Evolutionary conservation across 1,139 yeast species (phyloP).

Genomic region (Pichia sp.): DNA sequence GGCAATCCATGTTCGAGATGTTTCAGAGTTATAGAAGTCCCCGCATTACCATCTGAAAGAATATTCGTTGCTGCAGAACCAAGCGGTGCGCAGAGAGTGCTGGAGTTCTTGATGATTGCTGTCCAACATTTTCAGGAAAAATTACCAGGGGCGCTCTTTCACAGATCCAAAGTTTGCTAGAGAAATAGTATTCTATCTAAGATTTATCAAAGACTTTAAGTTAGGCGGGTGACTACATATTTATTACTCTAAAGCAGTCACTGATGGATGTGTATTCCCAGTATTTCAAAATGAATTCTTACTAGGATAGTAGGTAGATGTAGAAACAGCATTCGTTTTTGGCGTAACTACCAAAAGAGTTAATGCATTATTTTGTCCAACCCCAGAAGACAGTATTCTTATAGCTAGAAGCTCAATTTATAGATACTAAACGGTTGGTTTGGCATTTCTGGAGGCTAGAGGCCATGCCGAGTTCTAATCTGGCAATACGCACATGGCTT

Average conservation of each 20-base stretch:
- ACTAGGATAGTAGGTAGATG: too few relatives aligned
- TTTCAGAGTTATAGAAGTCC: slow-evolving; percentile 38
- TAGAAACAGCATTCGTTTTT: too few relatives aligned
- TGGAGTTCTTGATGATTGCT: slow-evolving; percentile 36
- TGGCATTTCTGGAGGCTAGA: too few relatives aligned
- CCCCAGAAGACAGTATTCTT: too few relatives aligned
- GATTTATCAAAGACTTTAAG: slow-evolving; percentile 17
- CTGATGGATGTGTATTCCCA: slow-evolving; percentile 42
- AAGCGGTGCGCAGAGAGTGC: slow-evolving; percentile 36
- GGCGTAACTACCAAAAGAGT: too few relatives aligned
- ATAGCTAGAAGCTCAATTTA: too few relatives aligned
- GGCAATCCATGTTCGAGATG: slow-evolving; percentile 41
- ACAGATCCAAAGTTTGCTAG: not conserved
- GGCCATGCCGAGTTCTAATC: too few relatives aligned
- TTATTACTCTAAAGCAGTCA: slow-evolving; percentile 35
- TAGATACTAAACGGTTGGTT: too few relatives aligned
- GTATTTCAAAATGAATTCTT: slow-evolving; percentile 12
- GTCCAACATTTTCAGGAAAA: slow-evolving; percentile 39
- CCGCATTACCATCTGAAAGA: slow-evolving; percentile 36
- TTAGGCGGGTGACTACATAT: slow-evolving; percentile 37
- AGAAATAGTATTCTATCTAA: slow-evolving; percentile 6
- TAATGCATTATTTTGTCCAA: too few relatives aligned
- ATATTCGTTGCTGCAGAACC: slow-evolving; percentile 37
- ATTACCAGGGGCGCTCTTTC: slow-evolving; percentile 38
- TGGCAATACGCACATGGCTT: too few relatives aligned